Base-by-base conservation (phyloP, 2,329 filamentous ascomycete genomes). In the Magnaporthales sp. region DNA sequence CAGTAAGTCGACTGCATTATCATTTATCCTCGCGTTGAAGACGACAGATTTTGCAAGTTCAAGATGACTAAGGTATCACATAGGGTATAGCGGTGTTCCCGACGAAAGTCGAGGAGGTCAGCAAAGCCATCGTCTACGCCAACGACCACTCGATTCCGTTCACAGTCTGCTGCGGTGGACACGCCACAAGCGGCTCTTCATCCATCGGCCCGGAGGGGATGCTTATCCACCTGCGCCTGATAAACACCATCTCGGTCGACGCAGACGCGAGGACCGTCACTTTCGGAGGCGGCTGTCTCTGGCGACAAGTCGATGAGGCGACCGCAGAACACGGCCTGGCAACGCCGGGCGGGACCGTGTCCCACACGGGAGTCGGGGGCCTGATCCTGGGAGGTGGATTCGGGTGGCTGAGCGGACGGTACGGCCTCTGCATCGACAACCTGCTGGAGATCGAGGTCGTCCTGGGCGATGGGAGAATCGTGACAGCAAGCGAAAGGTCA, bases 281-380 rank as follows among this genome's bases (percentile, higher is more conserved):
- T 0, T 81, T 80, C 24, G 80, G 82, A 67, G 84, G 85, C 29
- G 84, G 85, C 8, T 80, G 81, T 60, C 71, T 78, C 2, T 86
- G 85, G 84, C 76, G 75, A 66, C 82, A 86, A 70, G 80, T 88
- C 13, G 85, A 88, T 69, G 74, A 77, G 6, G 81, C 80, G 0
- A 80, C 81, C 0, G 82, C 77, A 65, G 74, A 80, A 63, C 75
- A 84, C 70, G 80, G 80, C 0, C 79, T 89, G 2, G 86, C 85
- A 2, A 85, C 85, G 1, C 83, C 88, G 0, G 86, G 86, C 9
- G 87, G 87, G 2, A 87, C 86, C 0, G 84, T 89, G 10, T 84
- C 84, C 58, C 84, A 88, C 69, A 89, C 86, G 1, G 86, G 87
- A 6, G 83, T 89, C 6, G 86, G 84, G 2, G 87, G 84, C 0